phyloP scores from a whole-genome alignment of 2,329 filamentous ascomycete species.

The Botrytis hyacinthi region DNA sequence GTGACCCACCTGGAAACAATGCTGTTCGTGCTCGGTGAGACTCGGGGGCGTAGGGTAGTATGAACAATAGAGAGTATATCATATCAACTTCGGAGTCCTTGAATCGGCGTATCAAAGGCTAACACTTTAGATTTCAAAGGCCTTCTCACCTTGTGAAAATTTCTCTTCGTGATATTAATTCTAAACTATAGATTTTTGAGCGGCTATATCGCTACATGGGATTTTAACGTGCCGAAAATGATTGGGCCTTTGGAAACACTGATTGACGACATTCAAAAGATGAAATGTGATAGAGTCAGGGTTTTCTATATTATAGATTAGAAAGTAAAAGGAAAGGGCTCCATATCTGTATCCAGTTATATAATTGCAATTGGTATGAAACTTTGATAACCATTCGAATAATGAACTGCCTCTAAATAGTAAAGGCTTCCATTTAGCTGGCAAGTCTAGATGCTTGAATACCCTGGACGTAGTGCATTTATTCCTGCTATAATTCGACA shows the following conservation, averaged over 20 bases:
- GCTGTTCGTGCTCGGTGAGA: background rate
- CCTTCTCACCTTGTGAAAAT: background rate
- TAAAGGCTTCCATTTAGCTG: background rate
- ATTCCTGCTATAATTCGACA: background rate
- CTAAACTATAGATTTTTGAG: background rate
- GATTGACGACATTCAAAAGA: background rate
- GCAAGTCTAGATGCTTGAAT: background rate
- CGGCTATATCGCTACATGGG: background rate
- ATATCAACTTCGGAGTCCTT: accelerated
- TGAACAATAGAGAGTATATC: background rate
- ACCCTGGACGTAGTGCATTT: background rate
- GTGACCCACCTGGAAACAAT: background rate
- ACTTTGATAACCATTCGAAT: too few species aligned
- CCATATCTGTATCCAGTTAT: background rate
- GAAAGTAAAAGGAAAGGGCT: accelerated
- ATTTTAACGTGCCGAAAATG: background rate
- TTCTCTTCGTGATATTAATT: background rate
- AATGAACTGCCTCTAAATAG: too few species aligned
- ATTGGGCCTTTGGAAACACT: background rate
- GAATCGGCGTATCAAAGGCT: background rate
- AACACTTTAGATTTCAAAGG: background rate
- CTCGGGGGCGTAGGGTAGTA: background rate
- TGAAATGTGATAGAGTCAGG: background rate
- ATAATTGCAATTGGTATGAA: background rate
- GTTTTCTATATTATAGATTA: background rate